Evolutionary conservation across 1,284 basidiomycete genomes (phyloP).

Genomic region (Ceratobasidium sp.): DNA sequence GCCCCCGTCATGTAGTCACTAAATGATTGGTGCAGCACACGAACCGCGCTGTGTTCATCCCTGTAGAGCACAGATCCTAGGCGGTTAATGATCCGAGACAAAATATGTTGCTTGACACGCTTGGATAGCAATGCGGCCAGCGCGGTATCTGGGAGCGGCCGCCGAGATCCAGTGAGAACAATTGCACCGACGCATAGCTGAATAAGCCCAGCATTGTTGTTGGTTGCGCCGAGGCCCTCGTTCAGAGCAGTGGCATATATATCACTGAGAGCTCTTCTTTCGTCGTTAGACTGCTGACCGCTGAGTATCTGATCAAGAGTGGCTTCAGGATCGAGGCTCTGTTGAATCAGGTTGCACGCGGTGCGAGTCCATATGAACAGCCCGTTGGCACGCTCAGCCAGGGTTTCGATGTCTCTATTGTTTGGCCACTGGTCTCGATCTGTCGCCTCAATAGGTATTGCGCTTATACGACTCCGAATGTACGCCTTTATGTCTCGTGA

Average conservation of each 20-base stretch:
- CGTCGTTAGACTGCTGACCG: background rate
- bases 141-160: conserved; percentile 2
- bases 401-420: background rate
- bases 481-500: background rate
- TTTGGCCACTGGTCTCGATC: background rate
- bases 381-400: conserved; percentile 9
- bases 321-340: conserved; percentile 6
- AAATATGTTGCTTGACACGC: background rate
- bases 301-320: background rate
- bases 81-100: background rate
- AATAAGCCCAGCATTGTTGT: background rate
- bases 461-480: background rate
- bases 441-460: background rate
- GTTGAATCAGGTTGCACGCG: conserved; percentile 16
- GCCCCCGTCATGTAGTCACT: conserved; percentile 12
- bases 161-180: conserved; percentile 1
- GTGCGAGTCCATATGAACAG: conserved; percentile 41
- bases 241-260: conserved; percentile 30
- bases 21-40: conserved; percentile 17
- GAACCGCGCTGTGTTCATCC: background rate
- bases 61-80: conserved; percentile 21
- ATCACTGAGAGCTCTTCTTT: background rate
- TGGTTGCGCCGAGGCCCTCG: background rate
- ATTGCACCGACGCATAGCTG: conserved; percentile 14
- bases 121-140: background rate